Conservation (phyloP, 441 rosid species). For the Erodium trifolium region DNA sequence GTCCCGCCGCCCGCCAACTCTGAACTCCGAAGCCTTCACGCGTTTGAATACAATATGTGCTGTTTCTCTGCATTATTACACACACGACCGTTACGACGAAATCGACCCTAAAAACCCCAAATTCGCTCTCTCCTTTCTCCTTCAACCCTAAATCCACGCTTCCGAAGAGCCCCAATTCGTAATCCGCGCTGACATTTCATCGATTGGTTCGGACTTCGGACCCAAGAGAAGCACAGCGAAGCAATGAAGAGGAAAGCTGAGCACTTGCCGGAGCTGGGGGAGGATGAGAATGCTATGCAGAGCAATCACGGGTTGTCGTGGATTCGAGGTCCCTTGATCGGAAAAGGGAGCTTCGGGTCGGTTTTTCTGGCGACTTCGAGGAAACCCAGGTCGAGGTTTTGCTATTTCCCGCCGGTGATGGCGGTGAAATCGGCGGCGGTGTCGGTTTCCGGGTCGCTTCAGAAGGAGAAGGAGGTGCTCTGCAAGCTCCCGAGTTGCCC, state of each 20-base stretch:
- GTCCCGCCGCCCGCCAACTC: slow-evolving; percentile 6
- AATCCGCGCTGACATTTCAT: background rate
- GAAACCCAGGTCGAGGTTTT: slow-evolving; percentile 5
- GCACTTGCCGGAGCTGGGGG: slow-evolving; percentile 1
- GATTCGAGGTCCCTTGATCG: background rate
- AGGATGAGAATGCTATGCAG: background rate
- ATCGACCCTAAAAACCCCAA: background rate
- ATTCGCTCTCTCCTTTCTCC: background rate
- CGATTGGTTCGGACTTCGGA: background rate
- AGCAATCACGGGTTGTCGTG: background rate
- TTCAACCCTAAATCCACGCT: background rate
- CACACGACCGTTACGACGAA: background rate
- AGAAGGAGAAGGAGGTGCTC: slow-evolving; percentile 29
- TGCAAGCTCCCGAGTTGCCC: slow-evolving; percentile 18
- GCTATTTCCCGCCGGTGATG: slow-evolving; percentile 20
- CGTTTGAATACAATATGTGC: background rate
- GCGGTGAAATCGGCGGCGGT: slow-evolving; percentile 30
- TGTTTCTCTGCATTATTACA: background rate
- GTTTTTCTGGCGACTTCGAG: background rate
- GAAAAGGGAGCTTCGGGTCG: slow-evolving; percentile 2
- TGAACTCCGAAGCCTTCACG: background rate
- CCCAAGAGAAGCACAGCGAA: background rate
- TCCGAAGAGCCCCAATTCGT: background rate
- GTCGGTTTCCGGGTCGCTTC: slow-evolving; percentile 25
- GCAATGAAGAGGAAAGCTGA: slow-evolving; percentile 2